Evolutionary conservation across 2,329 filamentous ascomycete species (phyloP), one percentile per base, ranked within the genome.

Genomic region (Dothideomycetes sp.): DNA sequence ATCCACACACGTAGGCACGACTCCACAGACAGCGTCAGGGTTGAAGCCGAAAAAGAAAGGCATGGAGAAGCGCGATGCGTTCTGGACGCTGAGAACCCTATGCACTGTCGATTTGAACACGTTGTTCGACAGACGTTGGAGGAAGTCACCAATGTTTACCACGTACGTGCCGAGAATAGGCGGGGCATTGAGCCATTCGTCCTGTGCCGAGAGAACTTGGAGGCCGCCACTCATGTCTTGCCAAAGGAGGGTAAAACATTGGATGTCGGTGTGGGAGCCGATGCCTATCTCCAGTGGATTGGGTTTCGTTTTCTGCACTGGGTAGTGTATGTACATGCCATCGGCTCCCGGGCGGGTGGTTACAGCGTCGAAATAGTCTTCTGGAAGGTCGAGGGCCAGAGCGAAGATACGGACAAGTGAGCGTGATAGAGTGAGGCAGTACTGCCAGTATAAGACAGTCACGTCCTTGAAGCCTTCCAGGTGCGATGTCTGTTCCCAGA

Each of bases 71-170:
- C 73, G 61, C 49, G 74, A 67, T 5, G 54, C 57, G 2, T 59
- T 59, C 2, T 64, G 65, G 31, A 61, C 60, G 56, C 75, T 75
- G 46, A 75, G 66, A 19, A 77, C 73, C 8, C 72, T 59, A 50
- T 77, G 73, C 5, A 72, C 53, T 34, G 65, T 73, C 48, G 65
- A 70, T 50, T 65, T 68, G 56, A 73, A 77, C 34, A 59, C 53
- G n/a, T 68, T 65, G 39, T 68, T 67, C 12, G 70, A 74, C 66
- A 69, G 12, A 9, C 37, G 31, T 31, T 34, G 33, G 27, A 39
- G 19, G 9, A 24, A 34, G 46, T 70, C 66, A 1, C 65, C 67
- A 29, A 70, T 64, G 45, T 69, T 70, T 10, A 70, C 65, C 5
- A 69, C 64, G 40, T 66, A 68, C 0, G 62, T 57, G 5, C 62